Percentiles rank a stretch among this genome's conserved stretches.
These are phyloP conservation scores for Stenocarpella maydis DNA, from an alignment of 2,329 filamentous ascomycete species.

Conservation along the genomic window DNA sequence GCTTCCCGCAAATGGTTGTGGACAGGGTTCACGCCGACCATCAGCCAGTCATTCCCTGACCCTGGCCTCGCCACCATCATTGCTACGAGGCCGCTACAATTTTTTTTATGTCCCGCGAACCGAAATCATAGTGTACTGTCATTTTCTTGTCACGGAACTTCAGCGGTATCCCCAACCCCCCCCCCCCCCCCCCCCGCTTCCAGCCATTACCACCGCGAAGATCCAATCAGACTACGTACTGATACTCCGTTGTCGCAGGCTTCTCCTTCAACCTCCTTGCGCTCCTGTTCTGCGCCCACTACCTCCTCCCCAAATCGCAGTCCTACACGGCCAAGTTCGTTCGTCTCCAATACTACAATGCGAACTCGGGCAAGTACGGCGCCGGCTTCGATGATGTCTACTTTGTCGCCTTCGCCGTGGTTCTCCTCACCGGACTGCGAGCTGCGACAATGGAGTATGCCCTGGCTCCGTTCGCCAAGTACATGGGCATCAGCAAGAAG, in stretches of 20 bases:
- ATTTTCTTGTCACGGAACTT: not conserved
- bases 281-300: constrained; percentile 82
- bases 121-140: not conserved
- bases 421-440: constrained; percentile 87
- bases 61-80: not conserved
- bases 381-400: constrained; percentile 82
- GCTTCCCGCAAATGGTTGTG: not conserved
- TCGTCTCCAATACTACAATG: constrained; percentile 83
- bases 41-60: not conserved
- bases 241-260: constrained; percentile 56
- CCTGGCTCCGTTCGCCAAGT: constrained; percentile 78
- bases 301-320: constrained; percentile 82
- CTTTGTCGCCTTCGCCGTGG: constrained; percentile 79
- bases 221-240: constrained; percentile 3
- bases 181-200: too few relatives aligned
- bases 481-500: constrained; percentile 75
- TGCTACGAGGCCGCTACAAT: not conserved
- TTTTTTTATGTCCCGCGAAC: not conserved
- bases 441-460: constrained; percentile 88
- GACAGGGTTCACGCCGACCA: not conserved
- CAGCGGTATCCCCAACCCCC: too few relatives aligned
- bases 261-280: constrained; percentile 87
- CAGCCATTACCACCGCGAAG: not conserved
- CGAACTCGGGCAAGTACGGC: constrained; percentile 72
- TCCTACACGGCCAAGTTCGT: constrained; percentile 88